Base-by-base conservation (phyloP, 305 asterid genomes). In the Fraxinus latifolia region DNA sequence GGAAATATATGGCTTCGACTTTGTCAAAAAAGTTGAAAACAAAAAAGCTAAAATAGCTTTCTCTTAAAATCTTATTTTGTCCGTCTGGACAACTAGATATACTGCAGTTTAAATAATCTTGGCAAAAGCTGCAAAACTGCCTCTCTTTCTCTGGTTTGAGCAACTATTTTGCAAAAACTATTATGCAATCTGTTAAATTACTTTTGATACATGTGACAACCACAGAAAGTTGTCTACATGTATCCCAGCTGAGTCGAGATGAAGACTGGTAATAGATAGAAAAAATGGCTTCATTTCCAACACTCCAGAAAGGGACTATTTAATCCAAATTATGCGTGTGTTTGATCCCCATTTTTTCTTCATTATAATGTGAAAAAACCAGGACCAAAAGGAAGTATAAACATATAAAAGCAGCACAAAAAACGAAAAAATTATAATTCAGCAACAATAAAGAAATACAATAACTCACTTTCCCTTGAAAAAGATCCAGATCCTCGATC, bases 401-500 rank as follows among this genome's bases (percentile, higher is more conserved):
- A 79, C n/a, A 71, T 71, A 33, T 3, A 78, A 23, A 70, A 14
- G 75, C 37, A 5, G 23, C 6, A 60, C 60, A 60, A 7, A n/a
- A 25, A 77, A 3, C 21, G 27, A 53, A 70, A 44, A 19, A 68
- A 62, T 4, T 9, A 81, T 77, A 80, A 77, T 70, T 53, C 74
- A 60, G 80, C 71, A 82, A 23, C 34, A 71, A 7, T 31, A 74
- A 39, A 80, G 19, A 67, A 36, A 33, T 37, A 14, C 65, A 78
- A 68, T 47, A 62, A 88, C 99, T 94, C 87, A 95, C 99, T 95
- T 88, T 92, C 97, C 86, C 98, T 94, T 9, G 98, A 94, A 90
- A 94, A 91, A 60, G 99, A 91, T 86, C 97, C 98, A 44, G 99
- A 95, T 83, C 97, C 96, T 81, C 97, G 89, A 87, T 94, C 99